Evolutionary conservation across 305 asterid genomes (phyloP), one percentile per base, ranked within the genome.

Genomic region (Striga hermonthica): DNA sequence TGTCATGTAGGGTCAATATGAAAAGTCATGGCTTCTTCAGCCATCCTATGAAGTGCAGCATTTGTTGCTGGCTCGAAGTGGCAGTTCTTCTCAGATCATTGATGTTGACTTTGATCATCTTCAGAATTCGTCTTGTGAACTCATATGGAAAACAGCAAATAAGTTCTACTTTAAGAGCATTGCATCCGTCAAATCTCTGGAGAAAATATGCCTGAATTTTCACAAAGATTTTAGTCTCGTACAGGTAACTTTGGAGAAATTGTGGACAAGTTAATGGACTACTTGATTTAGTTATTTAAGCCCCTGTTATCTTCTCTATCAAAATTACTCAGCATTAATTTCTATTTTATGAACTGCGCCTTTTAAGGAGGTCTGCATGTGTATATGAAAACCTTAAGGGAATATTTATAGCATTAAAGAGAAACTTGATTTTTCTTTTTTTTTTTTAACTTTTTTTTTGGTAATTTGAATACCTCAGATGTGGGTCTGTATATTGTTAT

Each of bases 121-220:
- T 60, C 74, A 72, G 73, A 62, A 73, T 68, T 69, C 81, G 13
- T 70, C 86, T 31, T 34, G 63, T 69, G 87, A 80, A 58, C 65
- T 43, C 59, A 71, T 74, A 53, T 94, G 99, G 98, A 81, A 69
- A 69, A 62, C 66, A 13, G 93, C 95, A 43, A 91, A 91, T 60
- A 75, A 68, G 61, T 87, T 74, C 84, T 94, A 90, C 80, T 94
- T 88, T 86, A 94, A 83, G 86, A 82, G 96, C 82, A 79, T 94
- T 66, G 80, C 86, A 52, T 83, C 98, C 8, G 65, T 76, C 73
- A 76, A 83, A 78, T 71, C 41, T 60, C 78, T 94, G 84, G 85
- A 83, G 83, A 77, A 84, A 73, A 79, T 83, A 60, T 81, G 88
- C 76, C 76, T 66, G 59, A 83, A 78, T 72, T 90, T 90, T 73